Evolutionary conservation across 1,284 basidiomycete species (phyloP), one percentile per base, ranked within the genome.

Genomic region (Irpex rosettiformis): DNA sequence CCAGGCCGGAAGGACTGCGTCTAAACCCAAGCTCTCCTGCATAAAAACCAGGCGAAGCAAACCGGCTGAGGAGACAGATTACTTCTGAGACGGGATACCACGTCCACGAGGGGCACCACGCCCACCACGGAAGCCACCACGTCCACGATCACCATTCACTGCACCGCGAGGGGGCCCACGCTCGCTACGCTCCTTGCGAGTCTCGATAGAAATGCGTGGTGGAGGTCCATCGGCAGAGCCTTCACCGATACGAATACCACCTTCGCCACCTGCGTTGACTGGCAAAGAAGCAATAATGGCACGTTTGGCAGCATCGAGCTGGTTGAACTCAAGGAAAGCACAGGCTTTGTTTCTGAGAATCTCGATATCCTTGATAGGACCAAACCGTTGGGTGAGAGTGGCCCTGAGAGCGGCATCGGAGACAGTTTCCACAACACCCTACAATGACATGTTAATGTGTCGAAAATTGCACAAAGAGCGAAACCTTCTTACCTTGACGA

Each of bases 261-360:
- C 94, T 68, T 96, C 92, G 29, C 93, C 94, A 60, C 93, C 94
- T 62, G 87, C 84, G 47, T 70, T 64, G 33, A 74, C 69, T 1
- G 83, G 79, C 53, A 95, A 73, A 42, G 86, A 91, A 3, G 88
- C 82, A 24, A 83, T 75, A 66, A 98, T 96, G 2, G 96, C 96
- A 58, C 88, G 85, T 65, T 86, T 84, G 13, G 96, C 96, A 25
- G 84, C 77, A 3, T 97, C 94, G 61, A 95, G 75, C 6, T 77
- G 78, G 37, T 73, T 74, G 76, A 96, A 99, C 73, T 98, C 96
- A 67, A 96, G 82, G 81, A 98, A 98, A 1, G 96, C 96, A 70
- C 95, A 98, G 0, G 92, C 93, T 74, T 94, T 96, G 70, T 69
- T 70, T 63, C 91, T 89, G 54, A 97, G 89, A 66, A 98, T 88